A percentile compares a stretch with the other conserved stretches of the same genome.
These are phyloP conservation scores for Gloeostereum incarnatum DNA, from an alignment of 768 basidiomycete species.

Conservation along the genomic window DNA sequence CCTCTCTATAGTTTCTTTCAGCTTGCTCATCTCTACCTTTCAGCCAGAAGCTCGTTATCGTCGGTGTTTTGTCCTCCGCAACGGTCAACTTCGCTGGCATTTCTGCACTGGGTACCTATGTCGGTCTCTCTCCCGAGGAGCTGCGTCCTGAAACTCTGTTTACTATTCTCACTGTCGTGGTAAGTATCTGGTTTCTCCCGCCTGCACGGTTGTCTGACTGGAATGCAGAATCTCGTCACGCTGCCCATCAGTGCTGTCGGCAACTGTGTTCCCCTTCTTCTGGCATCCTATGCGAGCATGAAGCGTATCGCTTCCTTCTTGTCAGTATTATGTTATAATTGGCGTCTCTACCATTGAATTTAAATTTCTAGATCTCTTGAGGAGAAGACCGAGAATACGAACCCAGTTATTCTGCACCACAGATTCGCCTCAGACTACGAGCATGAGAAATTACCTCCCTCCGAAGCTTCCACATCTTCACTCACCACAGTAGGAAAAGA, in stretches of 20 bases:
- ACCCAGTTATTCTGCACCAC: too few species aligned
- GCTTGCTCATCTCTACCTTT: neutral
- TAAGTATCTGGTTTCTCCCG: neutral
- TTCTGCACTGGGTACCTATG: constrained; percentile 3
- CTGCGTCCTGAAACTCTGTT: constrained; percentile 4
- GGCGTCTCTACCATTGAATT: neutral
- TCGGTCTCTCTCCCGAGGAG: constrained; percentile 1
- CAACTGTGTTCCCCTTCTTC: constrained; percentile 5
- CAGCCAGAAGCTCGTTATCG: constrained; percentile 4
- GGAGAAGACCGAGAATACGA: too few species aligned
- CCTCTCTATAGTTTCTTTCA: neutral
- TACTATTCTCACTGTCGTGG: constrained; percentile 4
- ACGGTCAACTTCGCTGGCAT: constrained; percentile 6
- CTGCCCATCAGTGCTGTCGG: constrained; percentile 6
- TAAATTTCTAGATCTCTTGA: constrained; percentile 1
- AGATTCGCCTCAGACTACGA: too few species aligned
- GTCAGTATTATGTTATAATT: neutral
- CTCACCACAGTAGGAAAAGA: too few species aligned
- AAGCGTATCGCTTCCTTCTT: constrained; percentile 4
- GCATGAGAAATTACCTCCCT: too few species aligned
- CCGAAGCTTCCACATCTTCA: too few species aligned
- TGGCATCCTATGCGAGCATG: constrained; percentile 6
- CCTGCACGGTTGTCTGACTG: neutral
- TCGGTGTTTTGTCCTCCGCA: constrained; percentile 3
- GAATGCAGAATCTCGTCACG: constrained; percentile 2